Percentiles rank a stretch among this genome's conserved stretches.
Conservation (phyloP, 2,329 filamentous ascomycete species). For the Colletotrichum paranaense region DNA sequence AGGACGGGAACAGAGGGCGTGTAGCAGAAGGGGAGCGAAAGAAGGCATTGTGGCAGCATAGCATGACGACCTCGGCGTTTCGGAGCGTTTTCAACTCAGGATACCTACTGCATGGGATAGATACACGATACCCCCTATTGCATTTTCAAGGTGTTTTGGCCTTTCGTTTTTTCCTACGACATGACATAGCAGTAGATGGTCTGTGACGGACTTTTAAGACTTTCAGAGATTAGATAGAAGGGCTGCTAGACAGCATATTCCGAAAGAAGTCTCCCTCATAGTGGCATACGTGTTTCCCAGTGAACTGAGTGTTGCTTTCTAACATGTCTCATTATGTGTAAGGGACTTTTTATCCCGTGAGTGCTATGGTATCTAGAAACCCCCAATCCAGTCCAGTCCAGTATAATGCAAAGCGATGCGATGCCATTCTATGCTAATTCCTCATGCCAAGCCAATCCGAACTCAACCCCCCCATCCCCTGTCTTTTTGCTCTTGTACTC, state of each 20-base stretch:
- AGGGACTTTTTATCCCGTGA: background rate
- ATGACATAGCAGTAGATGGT: background rate
- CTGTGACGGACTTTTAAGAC: background rate
- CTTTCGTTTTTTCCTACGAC: background rate
- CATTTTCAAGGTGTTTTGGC: background rate
- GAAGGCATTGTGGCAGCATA: background rate
- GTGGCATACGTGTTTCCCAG: background rate
- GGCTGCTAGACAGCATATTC: background rate
- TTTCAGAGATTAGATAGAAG: background rate
- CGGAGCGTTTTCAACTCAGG: constrained; percentile 10
- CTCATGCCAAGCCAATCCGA: background rate
- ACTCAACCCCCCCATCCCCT: background rate
- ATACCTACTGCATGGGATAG: constrained; percentile 29
- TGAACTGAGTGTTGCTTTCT: background rate
- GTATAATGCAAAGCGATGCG: background rate
- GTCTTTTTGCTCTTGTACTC: background rate
- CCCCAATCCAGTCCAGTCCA: background rate
- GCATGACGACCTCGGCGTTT: constrained; percentile 29
- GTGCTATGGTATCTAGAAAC: constrained; percentile 2
- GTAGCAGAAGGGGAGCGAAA: background rate
- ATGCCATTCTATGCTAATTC: background rate
- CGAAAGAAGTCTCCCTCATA: background rate
- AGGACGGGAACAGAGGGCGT: background rate
- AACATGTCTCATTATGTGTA: constrained; percentile 8
- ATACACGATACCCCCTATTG: constrained; percentile 32